phyloP scores from a whole-genome alignment of 2,329 filamentous ascomycete species.

The Fusarium sublunatum region DNA sequence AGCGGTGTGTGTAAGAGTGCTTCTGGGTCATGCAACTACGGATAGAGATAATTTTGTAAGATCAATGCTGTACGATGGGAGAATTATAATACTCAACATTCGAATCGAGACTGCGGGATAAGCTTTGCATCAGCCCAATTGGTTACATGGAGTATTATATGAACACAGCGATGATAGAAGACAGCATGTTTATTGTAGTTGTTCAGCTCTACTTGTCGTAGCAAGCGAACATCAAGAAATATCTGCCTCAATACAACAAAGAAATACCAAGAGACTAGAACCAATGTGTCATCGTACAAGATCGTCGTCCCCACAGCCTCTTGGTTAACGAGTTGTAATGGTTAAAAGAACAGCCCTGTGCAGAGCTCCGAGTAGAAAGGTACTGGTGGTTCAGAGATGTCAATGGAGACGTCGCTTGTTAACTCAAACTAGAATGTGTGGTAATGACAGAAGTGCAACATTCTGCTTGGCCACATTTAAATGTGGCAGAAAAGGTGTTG shows the following conservation, averaged over 20 bases:
- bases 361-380: slow-evolving; percentile 7
- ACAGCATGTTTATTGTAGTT: neutral
- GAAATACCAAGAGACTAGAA: neutral
- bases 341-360: neutral
- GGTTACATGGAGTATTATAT: neutral
- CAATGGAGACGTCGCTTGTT: slow-evolving; percentile 4
- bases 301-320: too few species aligned
- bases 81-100: neutral
- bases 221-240: neutral
- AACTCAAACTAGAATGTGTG: slow-evolving; percentile 3
- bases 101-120: too few species aligned
- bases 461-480: slow-evolving; percentile 10
- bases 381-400: neutral
- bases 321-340: neutral
- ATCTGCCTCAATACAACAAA: neutral
- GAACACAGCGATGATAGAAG: too few species aligned
- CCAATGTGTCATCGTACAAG: neutral
- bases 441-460: slow-evolving; percentile 28
- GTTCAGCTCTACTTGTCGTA: neutral
- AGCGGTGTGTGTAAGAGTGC: neutral
- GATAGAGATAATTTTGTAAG: neutral
- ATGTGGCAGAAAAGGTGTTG: neutral
- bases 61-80: slow-evolving; percentile 3
- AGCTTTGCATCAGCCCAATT: too few species aligned
- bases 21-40: neutral